Base-by-base conservation (phyloP, 805 yeast genomes). In the Torulaspora maleeae region DNA sequence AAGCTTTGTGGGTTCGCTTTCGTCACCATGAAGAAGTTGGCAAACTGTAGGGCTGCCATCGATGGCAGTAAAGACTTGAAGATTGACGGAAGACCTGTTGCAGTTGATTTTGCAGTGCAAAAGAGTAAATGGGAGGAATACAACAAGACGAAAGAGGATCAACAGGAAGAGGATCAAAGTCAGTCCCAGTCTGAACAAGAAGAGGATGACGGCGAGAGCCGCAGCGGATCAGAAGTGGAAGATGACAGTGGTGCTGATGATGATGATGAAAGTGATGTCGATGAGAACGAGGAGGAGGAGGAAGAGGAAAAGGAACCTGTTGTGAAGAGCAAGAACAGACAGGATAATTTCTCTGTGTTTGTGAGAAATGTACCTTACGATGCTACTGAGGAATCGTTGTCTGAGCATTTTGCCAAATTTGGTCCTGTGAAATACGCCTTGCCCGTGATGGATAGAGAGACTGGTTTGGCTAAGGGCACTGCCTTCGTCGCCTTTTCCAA, bases 291-390 rank as follows among this genome's bases (percentile, higher is more conserved):
- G 43, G 59, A 46, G 13, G 68, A 64, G 11, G 66, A 58, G 28
- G 59, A 61, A 9, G 69, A 67, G 3, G 69, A 65, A 7, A 56
- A 53, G 30, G 59, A 65, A 38, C 59, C 64, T 36, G 63, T 63
- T 20, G 63, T 59, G 38, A 61, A 59, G 22, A 60, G 55, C 28
- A 62, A 65, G 35, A 85, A 86, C 64, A 82, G 71, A 62, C 82
- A 79, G 61, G 93, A 85, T 55, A 72, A 76, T 5, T 84, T 59
- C 52, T 82, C 95, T 4, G 67, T 93, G 19, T 93, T 93, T 61
- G 86, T 93, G 9, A 80, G 99, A 61, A 93, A 93, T 60, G 79
- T 93, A 28, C 98, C 99, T 1, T 93, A 91, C 60, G 96, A 88
- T 66, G 95, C 96, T 4, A 88, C 95, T 28, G 77, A 76, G 38